Evolutionary conservation across 2,329 filamentous ascomycete species (phyloP), one percentile per base, ranked within the genome.

Genomic region (Fusarium phyllophilum): DNA sequence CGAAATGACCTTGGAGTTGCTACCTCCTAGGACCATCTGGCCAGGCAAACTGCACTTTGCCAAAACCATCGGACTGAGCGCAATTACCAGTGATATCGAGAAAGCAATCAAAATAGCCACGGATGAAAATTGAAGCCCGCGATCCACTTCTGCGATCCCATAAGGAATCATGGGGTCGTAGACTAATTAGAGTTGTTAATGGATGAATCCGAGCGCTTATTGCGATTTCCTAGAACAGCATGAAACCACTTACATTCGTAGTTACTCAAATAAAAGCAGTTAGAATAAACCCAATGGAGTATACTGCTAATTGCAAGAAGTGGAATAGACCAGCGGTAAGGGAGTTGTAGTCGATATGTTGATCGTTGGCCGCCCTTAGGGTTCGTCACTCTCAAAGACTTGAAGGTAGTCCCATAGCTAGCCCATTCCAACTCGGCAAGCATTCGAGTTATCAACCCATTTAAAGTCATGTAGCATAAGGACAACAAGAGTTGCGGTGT

Each of bases 201-300:
- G 14, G 2, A 7, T 5, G 5, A 8, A 3, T 18, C 20, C 9
- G 15, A 31, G 4, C 9, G 14, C 20, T 11, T 22, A 29, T 15
- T 0, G 20, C 3, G 13, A 12, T 15, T 46, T 4, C 12, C 18
- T 8, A 5, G 12, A 5, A 26, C 5, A 12, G 26, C 3, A 11
- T 34, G 13, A 51, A 24, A 10, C 3, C 17, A 34, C 48, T 36
- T 22, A 52, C 49, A 36, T 15, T 52, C 33, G 3, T 52, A 52
- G 5, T 26, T 52, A 20, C 49, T 52, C 6, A 52, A 6, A 6
- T 52, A 36, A 13, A 52, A 52, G n/a, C 18, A 52, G 3, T 36
- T 52, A 0, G 49, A 52, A 1, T 52, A 52, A 0, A 52, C n/a
- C n/a, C 49, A 52, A 13, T 36, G 33, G 4, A 52, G n/a, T 22